Evolutionary conservation across 169 alveolate species (phyloP).

Genomic region (Plasmodium knowlesi): DNA sequence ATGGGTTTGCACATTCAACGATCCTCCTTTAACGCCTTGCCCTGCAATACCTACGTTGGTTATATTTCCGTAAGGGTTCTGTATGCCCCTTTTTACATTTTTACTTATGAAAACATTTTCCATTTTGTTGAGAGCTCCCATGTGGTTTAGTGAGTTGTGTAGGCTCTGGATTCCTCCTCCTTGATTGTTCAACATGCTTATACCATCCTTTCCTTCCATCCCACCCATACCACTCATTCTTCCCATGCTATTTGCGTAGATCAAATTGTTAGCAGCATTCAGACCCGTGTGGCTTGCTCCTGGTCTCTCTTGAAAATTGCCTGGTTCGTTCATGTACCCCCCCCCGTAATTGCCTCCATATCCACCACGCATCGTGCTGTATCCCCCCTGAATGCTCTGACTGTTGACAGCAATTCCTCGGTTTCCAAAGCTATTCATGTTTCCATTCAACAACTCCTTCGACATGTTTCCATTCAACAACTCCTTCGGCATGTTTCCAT

Average conservation of each 20-base stretch:
- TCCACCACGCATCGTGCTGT: neutral
- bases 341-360: neutral
- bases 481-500: neutral
- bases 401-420: too few species aligned
- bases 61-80: neutral
- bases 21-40: neutral
- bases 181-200: neutral
- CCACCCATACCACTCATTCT: neutral
- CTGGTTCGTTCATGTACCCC: neutral
- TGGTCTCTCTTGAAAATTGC: neutral
- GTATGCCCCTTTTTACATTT: neutral
- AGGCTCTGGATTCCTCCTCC: neutral
- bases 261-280: neutral
- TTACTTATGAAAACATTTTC: slow-evolving; percentile 2
- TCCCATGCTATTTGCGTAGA: neutral
- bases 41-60: neutral
- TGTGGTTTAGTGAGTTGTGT: neutral
- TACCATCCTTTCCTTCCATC: neutral
- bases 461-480: neutral
- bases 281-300: neutral
- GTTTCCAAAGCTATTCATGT: too few species aligned
- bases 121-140: neutral
- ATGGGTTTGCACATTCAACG: neutral
- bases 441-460: neutral
- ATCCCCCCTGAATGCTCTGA: neutral